These are phyloP conservation scores for Myxozyma monticola DNA, from an alignment of 805 yeast genomes.

Conservation along the genomic window DNA sequence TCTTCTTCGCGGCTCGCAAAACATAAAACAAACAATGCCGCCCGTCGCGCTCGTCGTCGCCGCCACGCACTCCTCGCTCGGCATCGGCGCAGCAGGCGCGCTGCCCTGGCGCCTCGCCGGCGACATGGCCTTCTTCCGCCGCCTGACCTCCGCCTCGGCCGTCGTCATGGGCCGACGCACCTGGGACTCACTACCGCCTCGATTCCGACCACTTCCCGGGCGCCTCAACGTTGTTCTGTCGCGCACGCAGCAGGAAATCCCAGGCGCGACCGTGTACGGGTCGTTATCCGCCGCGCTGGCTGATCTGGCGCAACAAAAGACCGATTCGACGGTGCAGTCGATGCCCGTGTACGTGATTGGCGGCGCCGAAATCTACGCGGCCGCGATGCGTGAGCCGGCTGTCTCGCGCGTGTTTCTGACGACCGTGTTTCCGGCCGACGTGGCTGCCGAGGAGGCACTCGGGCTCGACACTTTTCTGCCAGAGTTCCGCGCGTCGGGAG, in stretches of 20 bases:
- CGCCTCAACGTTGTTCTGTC: slow-evolving; percentile 78
- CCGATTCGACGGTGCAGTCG: slow-evolving; percentile 10
- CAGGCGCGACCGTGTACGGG: slow-evolving; percentile 15
- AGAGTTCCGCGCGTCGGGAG: slow-evolving; percentile 42
- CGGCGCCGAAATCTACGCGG: slow-evolving; percentile 82
- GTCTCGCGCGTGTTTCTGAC: slow-evolving; percentile 44
- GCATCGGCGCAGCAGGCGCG: slow-evolving; percentile 79
- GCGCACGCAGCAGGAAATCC: slow-evolving; percentile 37
- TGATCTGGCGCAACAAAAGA: slow-evolving; percentile 1
- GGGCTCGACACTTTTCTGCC: slow-evolving; percentile 66
- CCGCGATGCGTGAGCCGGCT: slow-evolving; percentile 54
- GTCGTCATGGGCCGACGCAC: slow-evolving; percentile 96
- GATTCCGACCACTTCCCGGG: slow-evolving; percentile 77
- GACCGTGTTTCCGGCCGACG: slow-evolving; percentile 13
- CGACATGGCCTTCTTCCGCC: slow-evolving; percentile 83
- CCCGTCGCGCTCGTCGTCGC: slow-evolving; percentile 73
- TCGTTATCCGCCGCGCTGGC: slow-evolving; percentile 15
- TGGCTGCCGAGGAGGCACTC: slow-evolving; percentile 33
- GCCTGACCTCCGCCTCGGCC: slow-evolving; percentile 71
- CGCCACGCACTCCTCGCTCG: slow-evolving; percentile 68
- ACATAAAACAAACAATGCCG: no score
- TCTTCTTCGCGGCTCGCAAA: no score
- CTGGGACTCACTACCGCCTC: slow-evolving; percentile 88
- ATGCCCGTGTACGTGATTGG: slow-evolving; percentile 73
- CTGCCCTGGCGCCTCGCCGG: slow-evolving; percentile 85